Conservation (phyloP, 169 alveolate species). For the Ichthyophthirius multifiliis region DNA sequence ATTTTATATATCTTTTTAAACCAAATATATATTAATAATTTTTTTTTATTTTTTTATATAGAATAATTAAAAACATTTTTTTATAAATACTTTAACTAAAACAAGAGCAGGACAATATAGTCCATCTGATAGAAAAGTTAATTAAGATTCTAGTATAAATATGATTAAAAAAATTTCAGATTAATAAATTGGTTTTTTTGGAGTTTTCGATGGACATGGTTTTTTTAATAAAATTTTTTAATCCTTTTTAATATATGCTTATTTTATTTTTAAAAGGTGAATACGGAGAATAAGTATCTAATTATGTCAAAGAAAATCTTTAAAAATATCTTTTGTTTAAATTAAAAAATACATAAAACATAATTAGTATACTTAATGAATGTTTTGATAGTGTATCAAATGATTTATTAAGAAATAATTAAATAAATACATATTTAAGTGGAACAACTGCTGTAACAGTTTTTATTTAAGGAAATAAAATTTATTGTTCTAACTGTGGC, state of each 20-base stretch:
- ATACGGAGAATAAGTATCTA: constrained; percentile 22
- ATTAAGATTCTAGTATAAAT: constrained; percentile 20
- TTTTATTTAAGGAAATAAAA: too few species aligned
- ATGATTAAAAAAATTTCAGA: background rate
- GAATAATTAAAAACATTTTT: too few species aligned
- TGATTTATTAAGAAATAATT: background rate
- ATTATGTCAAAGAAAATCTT: constrained; percentile 11
- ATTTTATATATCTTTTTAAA: too few species aligned
- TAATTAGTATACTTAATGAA: constrained; percentile 20
- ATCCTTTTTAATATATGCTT: too few species aligned
- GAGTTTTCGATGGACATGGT: constrained; percentile 45
- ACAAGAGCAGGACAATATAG: constrained; percentile 30
- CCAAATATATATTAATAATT: too few species aligned
- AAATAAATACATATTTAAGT: too few species aligned
- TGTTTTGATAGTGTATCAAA: background rate
- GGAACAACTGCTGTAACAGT: too few species aligned
- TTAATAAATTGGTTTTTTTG: constrained; percentile 6
- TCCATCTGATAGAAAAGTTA: constrained; percentile 8
- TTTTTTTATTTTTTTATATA: too few species aligned
- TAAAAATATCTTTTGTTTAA: background rate
- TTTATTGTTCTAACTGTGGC: constrained; percentile 74
- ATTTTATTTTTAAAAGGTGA: background rate
- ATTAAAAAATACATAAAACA: background rate
- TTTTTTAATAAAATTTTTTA: constrained; percentile 52
- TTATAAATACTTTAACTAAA: too few species aligned